Evolutionary conservation across 176 grass and related monocot species (phyloP).

Genomic region (Phoenix dactylifera): DNA sequence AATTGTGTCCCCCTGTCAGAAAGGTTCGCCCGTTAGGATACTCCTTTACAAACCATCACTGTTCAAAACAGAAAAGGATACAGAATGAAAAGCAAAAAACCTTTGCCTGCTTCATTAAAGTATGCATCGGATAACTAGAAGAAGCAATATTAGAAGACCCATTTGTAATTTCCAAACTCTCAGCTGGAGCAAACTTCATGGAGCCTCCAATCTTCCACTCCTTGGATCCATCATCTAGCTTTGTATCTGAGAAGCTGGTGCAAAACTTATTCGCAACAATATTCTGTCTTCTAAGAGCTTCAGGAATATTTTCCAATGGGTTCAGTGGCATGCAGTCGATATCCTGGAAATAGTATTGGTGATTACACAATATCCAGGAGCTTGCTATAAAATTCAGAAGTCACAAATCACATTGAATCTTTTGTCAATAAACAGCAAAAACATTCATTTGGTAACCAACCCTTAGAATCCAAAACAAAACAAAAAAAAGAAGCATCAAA

Average conservation of each 20-base stretch:
- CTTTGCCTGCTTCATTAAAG: slow-evolving; percentile 58
- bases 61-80: no score
- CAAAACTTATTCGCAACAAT: slow-evolving; percentile 37
- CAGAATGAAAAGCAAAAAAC: slow-evolving; percentile 25
- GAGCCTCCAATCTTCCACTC: slow-evolving; percentile 39
- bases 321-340: slow-evolving; percentile 92
- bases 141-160: slow-evolving; percentile 26
- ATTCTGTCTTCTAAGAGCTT: slow-evolving; percentile 52
- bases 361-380: no score
- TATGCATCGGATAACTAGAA: slow-evolving; percentile 54
- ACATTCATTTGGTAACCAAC: no score
- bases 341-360: slow-evolving; percentile 46
- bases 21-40: slow-evolving; percentile 5
- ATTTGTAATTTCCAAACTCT: slow-evolving; percentile 36
- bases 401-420: no score
- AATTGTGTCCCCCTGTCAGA: slow-evolving; percentile 56
- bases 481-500: no score
- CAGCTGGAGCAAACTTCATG: slow-evolving; percentile 34
- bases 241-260: slow-evolving; percentile 44
- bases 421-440: no score
- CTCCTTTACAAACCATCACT: no score
- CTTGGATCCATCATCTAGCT: slow-evolving; percentile 45
- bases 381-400: no score
- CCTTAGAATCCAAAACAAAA: no score
- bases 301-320: slow-evolving; percentile 81